Base-by-base conservation (phyloP, 2,329 filamentous ascomycete species). In the Sclerotinia subarctica region DNA sequence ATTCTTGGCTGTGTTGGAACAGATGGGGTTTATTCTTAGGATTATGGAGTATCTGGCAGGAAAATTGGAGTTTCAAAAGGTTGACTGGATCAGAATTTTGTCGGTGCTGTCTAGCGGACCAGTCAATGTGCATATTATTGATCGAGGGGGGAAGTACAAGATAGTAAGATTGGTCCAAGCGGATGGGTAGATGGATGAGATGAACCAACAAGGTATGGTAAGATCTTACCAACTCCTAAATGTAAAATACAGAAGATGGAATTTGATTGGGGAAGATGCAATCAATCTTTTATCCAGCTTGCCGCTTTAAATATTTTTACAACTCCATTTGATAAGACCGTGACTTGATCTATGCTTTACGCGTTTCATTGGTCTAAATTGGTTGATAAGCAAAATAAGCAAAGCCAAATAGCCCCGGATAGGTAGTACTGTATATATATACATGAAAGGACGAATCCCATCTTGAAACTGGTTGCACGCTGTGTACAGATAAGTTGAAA, bases 21-120 rank as follows among this genome's bases (percentile, higher is more conserved):
- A 35, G 54, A 57, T 57, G 54, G 51, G 24, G 32, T 38, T 42
- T n/a, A 56, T 56, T 56, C 53, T 56, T 56, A 35, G 52, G 13
- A 35, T 10, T 35, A 3, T 13, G 13, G 5, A 38, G 24, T 38
- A 19, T 17, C 29, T 46, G 19, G 32, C 19, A 6, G 32, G 32
- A 56, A 21, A 42, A 42, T 42, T 42, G 35, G 29, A 56, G 52
- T 54, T 54, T 3, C 5, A 17, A 17, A 38, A 2, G 19, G 24
- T 38, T 10, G 21, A 38, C 53, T 56, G 32, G 53, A n/a, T 38
- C 5, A 8, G 11, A 10, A 13, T 21, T 7, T 56, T 13, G 53
- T n/a, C 5, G 7, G 21, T 46, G 42, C 8, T 57, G 35, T 3
- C 15, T 8, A 58, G 24, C 21, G 3, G 52, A 29, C 21, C 21